A percentile compares a stretch with the other conserved stretches of the same genome.
phyloP scores from a whole-genome alignment of 768 basidiomycete species.

The Lentinula boryana region DNA sequence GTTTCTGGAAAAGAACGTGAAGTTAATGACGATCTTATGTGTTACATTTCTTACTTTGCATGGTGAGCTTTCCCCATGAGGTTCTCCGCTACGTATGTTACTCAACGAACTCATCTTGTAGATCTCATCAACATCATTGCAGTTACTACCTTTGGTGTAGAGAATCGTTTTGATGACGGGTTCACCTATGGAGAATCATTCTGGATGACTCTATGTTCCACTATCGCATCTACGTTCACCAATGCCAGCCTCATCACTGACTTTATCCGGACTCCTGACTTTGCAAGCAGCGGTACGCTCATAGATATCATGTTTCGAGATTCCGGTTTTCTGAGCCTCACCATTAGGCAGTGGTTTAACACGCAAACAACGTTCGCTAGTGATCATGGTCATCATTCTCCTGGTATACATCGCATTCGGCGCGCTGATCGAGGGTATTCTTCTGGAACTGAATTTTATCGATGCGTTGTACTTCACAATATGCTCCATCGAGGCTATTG shows the following conservation, averaged over 20 bases:
- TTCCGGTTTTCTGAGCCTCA: neutral
- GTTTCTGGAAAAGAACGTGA: slow-evolving; percentile 67
- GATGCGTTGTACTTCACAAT: slow-evolving; percentile 76
- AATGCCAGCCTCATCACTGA: slow-evolving; percentile 68
- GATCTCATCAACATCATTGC: slow-evolving; percentile 64
- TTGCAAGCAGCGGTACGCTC: slow-evolving; percentile 52
- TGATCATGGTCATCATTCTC: slow-evolving; percentile 71
- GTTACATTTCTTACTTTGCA: slow-evolving; percentile 65
- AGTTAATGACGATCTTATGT: slow-evolving; percentile 54
- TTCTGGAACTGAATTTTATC: slow-evolving; percentile 56
- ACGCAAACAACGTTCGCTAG: slow-evolving; percentile 71
- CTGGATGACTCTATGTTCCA: slow-evolving; percentile 78
- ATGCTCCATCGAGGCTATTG: slow-evolving; percentile 66
- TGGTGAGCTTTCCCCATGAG: slow-evolving; percentile 34
- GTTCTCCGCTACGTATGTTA: neutral
- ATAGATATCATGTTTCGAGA: neutral
- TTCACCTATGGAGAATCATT: slow-evolving; percentile 68
- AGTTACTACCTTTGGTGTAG: slow-evolving; percentile 56
- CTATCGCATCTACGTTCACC: slow-evolving; percentile 54
- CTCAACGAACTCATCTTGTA: slow-evolving; percentile 16
- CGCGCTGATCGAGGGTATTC: slow-evolving; percentile 48
- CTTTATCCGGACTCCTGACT: slow-evolving; percentile 51
- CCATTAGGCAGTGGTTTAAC: slow-evolving; percentile 70
- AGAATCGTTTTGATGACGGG: slow-evolving; percentile 54
- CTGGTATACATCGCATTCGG: slow-evolving; percentile 73